Evolutionary conservation across 140 eudicot genomes (phyloP), one percentile per base, ranked within the genome.

Genomic region (Stevia rebaudiana): DNA sequence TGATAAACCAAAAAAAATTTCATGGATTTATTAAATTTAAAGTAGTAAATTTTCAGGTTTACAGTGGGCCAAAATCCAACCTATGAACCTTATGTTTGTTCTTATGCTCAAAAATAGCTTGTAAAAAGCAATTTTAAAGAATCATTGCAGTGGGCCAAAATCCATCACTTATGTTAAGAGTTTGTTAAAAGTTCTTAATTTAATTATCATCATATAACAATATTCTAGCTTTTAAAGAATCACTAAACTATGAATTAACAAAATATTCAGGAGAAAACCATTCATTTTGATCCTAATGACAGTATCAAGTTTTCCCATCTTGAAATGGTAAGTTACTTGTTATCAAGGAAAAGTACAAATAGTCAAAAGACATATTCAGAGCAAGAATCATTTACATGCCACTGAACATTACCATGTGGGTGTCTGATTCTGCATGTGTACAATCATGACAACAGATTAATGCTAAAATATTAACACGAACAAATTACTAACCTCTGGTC

Each of bases 401-500:
- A 60, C 65, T 67, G 74, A 18, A 67, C 74, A 74, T 21, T 23
- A 60, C 65, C 80, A 75, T 68, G 80, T 75, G 79, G 13, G 19
- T 75, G 63, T 67, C 70, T 67, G 77, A 4, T 28, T 28, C 2
- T 63, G 79, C 79, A 67, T 74, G 79, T 74, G 80, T 68, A 75
- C 80, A 68, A 75, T 74, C 74, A 75, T 68, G 75, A 75, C 79
- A 49, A 74, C 3, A 35, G 2, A 40, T 42, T 42, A 28, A 72
- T 59, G 33, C 67, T 63, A 61, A 72, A 37, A 13, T 47, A 21
- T 60, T 48, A 39, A 70, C 61, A 37, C 21, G 19, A 64, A 74
- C 77, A 59, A 46, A n/a, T n/a, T n/a, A n/a, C n/a, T n/a, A n/a
- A 85, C 92, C 87, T 81, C 76, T 62, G 76, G 54, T 84, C 84